Evolutionary conservation across 768 basidiomycete genomes (phyloP).

Genomic region (Auricularia cornea): DNA sequence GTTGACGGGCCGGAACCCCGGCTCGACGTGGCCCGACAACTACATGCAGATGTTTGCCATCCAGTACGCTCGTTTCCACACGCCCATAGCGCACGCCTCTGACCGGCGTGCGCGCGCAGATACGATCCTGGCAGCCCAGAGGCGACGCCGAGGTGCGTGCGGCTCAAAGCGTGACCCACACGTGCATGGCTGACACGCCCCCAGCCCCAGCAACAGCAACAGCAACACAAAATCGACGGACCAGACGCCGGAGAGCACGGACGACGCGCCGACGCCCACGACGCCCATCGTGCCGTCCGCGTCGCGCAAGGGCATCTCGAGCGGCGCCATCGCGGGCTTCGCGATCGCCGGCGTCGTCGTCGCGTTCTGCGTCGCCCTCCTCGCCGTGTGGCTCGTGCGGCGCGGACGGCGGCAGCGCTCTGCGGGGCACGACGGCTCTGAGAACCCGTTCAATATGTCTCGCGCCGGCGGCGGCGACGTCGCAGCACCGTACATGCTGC

Average conservation of each 20-base stretch:
- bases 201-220: too few species aligned
- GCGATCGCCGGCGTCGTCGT: background rate
- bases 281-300: background rate
- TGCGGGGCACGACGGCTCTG: too few species aligned
- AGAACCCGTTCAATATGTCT: background rate
- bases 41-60: background rate
- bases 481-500: too few species aligned
- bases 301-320: background rate
- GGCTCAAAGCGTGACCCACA: too few species aligned
- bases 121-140: background rate
- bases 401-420: background rate
- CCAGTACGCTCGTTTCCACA: background rate
- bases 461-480: background rate
- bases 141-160: too few species aligned
- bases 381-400: background rate
- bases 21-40: background rate
- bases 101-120: too few species aligned
- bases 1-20: background rate
- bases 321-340: too few species aligned
- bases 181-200: too few species aligned
- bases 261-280: background rate
- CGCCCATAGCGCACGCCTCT: background rate
- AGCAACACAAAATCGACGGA: background rate
- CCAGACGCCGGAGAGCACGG: background rate
- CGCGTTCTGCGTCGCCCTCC: background rate